A percentile compares a stretch with the other conserved stretches of the same genome.
Evolutionary conservation across 2,329 filamentous ascomycete genomes (phyloP).

Genomic region (Neonectria neomacrospora): DNA sequence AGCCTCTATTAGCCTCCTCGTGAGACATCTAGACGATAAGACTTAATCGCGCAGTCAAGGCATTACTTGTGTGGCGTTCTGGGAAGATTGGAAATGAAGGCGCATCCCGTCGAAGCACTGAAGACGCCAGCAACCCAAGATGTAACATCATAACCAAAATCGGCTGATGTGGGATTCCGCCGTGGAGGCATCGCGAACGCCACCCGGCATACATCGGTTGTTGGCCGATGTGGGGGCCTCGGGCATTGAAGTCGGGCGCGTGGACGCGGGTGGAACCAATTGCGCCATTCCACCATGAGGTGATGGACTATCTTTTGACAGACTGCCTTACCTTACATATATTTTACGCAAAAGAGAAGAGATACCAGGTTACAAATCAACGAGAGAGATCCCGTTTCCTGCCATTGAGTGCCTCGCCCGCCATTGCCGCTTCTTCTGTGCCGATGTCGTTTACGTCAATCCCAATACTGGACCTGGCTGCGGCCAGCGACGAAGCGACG

Average conservation of each 20-base stretch:
- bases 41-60: conserved; percentile 16
- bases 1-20: conserved; percentile 54
- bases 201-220: conserved; percentile 36
- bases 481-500: conserved; percentile 69
- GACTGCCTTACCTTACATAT: conserved; percentile 16
- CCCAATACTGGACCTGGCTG: conserved; percentile 80
- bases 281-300: conserved; percentile 48
- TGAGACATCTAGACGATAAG: conserved; percentile 32
- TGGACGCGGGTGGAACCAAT: conserved; percentile 45
- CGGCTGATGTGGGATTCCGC: conserved; percentile 20
- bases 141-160: conserved; percentile 14
- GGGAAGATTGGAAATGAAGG: conserved; percentile 8
- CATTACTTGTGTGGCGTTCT: conserved; percentile 2
- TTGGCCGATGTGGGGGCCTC: conserved; percentile 30
- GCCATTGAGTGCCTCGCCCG: not conserved
- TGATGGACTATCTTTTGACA: conserved; percentile 36
- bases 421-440: not conserved
- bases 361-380: conserved; percentile 39
- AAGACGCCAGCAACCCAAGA: conserved; percentile 7
- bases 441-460: conserved; percentile 79
- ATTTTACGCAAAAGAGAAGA: conserved; percentile 24
- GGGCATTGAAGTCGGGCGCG: conserved; percentile 20
- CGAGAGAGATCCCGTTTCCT: conserved; percentile 9
- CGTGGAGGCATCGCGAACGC: conserved; percentile 35
- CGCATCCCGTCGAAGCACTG: not conserved